A percentile compares a stretch with the other conserved stretches of the same genome.
Conservation (phyloP, 2,329 filamentous ascomycete species). For the Cladosporium austrohemisphaericum region DNA sequence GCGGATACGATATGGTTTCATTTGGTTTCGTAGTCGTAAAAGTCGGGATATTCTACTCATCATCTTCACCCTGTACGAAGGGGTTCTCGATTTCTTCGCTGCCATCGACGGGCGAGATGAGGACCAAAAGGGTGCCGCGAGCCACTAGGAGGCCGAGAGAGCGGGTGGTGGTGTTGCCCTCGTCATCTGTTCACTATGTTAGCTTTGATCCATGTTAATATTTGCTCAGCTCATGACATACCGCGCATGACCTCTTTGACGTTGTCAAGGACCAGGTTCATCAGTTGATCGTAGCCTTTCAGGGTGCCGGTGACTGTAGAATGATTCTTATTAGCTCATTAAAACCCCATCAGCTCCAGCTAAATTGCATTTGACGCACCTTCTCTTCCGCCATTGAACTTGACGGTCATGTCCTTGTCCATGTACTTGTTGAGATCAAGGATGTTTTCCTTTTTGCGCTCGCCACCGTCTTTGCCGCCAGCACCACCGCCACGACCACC, state of each 20-base stretch:
- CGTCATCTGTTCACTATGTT: conserved; percentile 63
- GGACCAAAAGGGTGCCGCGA: conserved; percentile 84
- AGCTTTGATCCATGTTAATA: neutral
- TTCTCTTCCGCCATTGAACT: conserved; percentile 93
- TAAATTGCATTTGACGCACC: conserved; percentile 57
- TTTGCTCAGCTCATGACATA: conserved; percentile 40
- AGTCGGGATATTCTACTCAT: conserved; percentile 20
- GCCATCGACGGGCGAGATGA: conserved; percentile 88
- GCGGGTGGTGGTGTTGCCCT: conserved; percentile 80
- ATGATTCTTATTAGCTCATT: conserved; percentile 5
- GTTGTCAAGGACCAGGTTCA: conserved; percentile 96
- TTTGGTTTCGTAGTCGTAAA: neutral
- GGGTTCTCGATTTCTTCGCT: conserved; percentile 96
- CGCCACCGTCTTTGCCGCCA: conserved; percentile 30
- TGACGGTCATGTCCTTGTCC: conserved; percentile 92
- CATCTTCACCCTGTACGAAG: conserved; percentile 71
- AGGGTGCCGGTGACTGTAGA: conserved; percentile 74
- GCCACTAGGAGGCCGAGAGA: conserved; percentile 84
- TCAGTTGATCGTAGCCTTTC: conserved; percentile 94
- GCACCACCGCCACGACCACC: conserved; percentile 31
- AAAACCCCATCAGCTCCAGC: neutral
- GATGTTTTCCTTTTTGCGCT: conserved; percentile 97
- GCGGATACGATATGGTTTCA: too few relatives aligned
- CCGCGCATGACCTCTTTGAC: conserved; percentile 87
- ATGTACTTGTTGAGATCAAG: conserved; percentile 93